Conservation (phyloP, 148 eudicot genomes). For the Heliosperma pusillum region DNA sequence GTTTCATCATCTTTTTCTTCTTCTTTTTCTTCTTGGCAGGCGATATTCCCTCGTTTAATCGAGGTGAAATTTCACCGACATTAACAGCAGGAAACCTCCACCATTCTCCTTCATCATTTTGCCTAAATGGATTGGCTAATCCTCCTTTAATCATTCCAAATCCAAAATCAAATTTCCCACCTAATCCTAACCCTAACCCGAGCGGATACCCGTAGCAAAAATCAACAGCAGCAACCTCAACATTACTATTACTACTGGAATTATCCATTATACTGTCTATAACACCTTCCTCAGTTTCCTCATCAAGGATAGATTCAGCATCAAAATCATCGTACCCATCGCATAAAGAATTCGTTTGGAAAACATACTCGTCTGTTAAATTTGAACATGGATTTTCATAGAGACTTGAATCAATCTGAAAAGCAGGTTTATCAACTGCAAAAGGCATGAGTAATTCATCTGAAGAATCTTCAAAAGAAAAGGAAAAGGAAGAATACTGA, state of each 20-base stretch:
- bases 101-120: slow-evolving; percentile 60
- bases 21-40: slow-evolving; percentile 54
- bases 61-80: slow-evolving; percentile 58
- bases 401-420: slow-evolving; percentile 34
- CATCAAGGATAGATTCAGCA: slow-evolving; percentile 82
- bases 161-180: slow-evolving; percentile 41
- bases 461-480: slow-evolving; percentile 40
- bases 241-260: slow-evolving; percentile 15
- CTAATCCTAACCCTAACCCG: slow-evolving; percentile 69
- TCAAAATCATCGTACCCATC: slow-evolving; percentile 55
- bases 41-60: slow-evolving; percentile 26
- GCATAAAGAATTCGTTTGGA: slow-evolving; percentile 32
- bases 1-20: slow-evolving; percentile 20
- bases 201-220: slow-evolving; percentile 75
- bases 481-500: slow-evolving; percentile 29
- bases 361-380: slow-evolving; percentile 31
- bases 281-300: slow-evolving; percentile 63
- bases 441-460: slow-evolving; percentile 80
- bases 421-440: slow-evolving; percentile 42
- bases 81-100: slow-evolving; percentile 67
- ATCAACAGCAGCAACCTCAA: slow-evolving; percentile 12
- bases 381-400: slow-evolving; percentile 39
- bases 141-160: slow-evolving; percentile 52
- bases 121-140: slow-evolving; percentile 28
- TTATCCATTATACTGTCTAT: slow-evolving; percentile 75